These are phyloP conservation scores for Rosa rugosa DNA, from an alignment of 306 rosid genomes.

Conservation along the genomic window DNA sequence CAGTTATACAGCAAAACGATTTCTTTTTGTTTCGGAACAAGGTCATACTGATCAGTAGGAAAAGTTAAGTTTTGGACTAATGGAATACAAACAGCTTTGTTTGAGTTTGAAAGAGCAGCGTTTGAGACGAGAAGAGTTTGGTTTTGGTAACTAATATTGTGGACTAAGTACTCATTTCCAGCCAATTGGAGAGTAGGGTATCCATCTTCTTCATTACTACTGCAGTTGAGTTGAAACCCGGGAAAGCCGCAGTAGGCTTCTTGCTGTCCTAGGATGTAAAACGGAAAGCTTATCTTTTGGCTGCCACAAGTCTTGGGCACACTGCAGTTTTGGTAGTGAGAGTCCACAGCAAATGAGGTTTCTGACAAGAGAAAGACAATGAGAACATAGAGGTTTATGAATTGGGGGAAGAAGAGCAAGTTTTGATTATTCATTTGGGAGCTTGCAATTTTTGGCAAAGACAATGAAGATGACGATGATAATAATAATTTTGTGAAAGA, in stretches of 20 bases:
- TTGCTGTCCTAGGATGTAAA: constrained; percentile 36
- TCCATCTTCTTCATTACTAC: background rate
- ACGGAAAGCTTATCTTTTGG: constrained; percentile 50
- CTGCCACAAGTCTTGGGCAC: constrained; percentile 35
- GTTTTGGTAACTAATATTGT: constrained; percentile 35
- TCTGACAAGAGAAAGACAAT: constrained; percentile 8
- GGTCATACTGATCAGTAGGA: background rate
- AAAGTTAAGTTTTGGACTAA: constrained; percentile 18
- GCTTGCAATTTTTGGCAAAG: background rate
- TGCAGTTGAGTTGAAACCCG: constrained; percentile 49
- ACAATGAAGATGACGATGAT: background rate
- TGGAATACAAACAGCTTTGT: constrained; percentile 12
- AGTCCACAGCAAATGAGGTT: constrained; percentile 18
- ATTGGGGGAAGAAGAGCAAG: background rate
- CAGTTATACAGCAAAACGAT: constrained; percentile 39
- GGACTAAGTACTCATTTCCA: constrained; percentile 16
- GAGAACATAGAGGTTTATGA: background rate
- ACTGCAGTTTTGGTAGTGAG: constrained; percentile 33
- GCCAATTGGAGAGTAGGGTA: constrained; percentile 38
- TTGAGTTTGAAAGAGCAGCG: constrained; percentile 14
- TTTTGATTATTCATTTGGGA: constrained; percentile 38
- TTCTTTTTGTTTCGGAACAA: constrained; percentile 7
- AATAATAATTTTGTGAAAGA: background rate
- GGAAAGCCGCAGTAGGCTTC: constrained; percentile 51
- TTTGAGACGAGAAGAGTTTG: constrained; percentile 42